Evolutionary conservation across 1,139 yeast species (phyloP).

Genomic region (Meyerozyma guilliermondii): DNA sequence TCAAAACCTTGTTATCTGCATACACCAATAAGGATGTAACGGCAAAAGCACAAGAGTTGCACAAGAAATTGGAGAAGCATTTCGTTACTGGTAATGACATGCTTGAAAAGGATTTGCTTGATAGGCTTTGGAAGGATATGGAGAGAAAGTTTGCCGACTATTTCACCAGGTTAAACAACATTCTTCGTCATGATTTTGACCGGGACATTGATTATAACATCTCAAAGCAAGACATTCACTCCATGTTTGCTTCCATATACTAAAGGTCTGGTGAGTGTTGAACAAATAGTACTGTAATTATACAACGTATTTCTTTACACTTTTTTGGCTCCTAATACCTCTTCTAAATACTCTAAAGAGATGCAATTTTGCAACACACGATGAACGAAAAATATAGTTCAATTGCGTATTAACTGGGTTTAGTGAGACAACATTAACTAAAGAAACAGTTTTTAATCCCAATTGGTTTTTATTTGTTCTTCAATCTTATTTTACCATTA

Average conservation of each 20-base stretch:
- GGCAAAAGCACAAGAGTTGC: constrained; percentile 50
- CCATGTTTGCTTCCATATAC: constrained; percentile 12
- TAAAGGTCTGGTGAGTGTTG: background rate
- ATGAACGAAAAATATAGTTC: too few species aligned
- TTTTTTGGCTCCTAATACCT: too few species aligned
- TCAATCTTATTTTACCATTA: too few species aligned
- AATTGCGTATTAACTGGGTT: too few species aligned
- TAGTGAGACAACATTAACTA: too few species aligned
- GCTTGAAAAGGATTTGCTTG: constrained; percentile 44
- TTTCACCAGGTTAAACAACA: constrained; percentile 33
- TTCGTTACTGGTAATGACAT: constrained; percentile 41
- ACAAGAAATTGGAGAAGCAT: constrained; percentile 55
- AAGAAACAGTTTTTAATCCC: too few species aligned
- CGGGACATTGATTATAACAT: constrained; percentile 37
- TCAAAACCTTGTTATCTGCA: constrained; percentile 51
- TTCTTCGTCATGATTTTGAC: constrained; percentile 34
- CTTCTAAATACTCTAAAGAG: too few species aligned
- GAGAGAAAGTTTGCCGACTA: constrained; percentile 30
- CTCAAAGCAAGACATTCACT: constrained; percentile 31
- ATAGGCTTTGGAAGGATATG: constrained; percentile 41
- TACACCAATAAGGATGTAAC: constrained; percentile 58
- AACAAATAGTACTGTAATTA: too few species aligned
- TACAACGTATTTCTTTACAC: too few species aligned
- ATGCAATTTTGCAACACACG: too few species aligned
- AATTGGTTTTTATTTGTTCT: too few species aligned